Conservation (phyloP, 2,329 filamentous ascomycete genomes). For the Colletotrichum spaethianum region DNA sequence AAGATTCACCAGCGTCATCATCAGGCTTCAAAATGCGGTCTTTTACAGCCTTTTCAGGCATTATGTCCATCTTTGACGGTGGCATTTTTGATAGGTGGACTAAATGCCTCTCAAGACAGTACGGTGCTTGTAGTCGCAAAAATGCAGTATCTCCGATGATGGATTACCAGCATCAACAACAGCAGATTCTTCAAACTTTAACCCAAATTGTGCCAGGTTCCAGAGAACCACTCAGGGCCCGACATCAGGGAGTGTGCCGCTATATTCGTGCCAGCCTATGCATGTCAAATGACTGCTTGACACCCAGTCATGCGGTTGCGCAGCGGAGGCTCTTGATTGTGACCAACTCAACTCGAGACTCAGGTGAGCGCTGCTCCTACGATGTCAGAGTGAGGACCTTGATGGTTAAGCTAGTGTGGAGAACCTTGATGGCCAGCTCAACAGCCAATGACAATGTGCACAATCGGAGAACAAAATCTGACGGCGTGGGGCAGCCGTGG, state of each 20-base stretch:
- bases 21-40: not conserved
- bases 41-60: not conserved
- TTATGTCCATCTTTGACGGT: not conserved
- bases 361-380: not conserved
- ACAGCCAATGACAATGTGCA: conserved; percentile 16
- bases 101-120: not conserved
- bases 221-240: not conserved
- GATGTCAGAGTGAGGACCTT: conserved; percentile 29
- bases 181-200: not conserved
- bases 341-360: not conserved
- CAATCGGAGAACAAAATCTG: conserved; percentile 8
- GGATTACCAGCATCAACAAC: not conserved
- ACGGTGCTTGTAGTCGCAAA: not conserved
- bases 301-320: not conserved
- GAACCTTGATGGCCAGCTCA: conserved; percentile 33
- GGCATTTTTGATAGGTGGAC: not conserved
- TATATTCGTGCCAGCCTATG: not conserved
- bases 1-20: not conserved
- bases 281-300: not conserved
- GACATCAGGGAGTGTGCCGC: not conserved
- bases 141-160: too few species aligned
- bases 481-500: conserved; percentile 7
- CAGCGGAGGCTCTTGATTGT: not conserved
- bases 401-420: conserved; percentile 38
- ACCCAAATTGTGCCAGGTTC: not conserved